phyloP scores from a whole-genome alignment of 106 monocot genomes.

The Gastrodia elata region DNA sequence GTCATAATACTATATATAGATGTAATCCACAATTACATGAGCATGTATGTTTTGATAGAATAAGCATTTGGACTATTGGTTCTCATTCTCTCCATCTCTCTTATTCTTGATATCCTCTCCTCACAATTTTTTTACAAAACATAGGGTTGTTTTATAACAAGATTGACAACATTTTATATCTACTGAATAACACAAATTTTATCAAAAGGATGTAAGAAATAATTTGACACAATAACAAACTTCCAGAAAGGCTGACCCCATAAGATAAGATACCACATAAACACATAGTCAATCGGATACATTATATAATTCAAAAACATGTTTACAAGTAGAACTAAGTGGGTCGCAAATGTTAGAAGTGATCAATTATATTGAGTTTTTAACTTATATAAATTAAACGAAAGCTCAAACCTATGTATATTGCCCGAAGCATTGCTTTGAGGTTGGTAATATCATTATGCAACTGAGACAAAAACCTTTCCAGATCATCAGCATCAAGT shows the following conservation, averaged over 20 bases:
- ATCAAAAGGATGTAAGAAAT: background rate
- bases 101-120: no score
- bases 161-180: background rate
- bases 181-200: background rate
- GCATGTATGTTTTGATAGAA: background rate
- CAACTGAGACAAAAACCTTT: slow-evolving; percentile 60
- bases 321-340: background rate
- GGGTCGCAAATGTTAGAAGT: background rate
- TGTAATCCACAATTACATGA: no score
- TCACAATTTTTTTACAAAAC: background rate
- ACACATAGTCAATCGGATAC: background rate
- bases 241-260: background rate
- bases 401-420: slow-evolving; percentile 65
- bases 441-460: slow-evolving; percentile 82
- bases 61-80: no score
- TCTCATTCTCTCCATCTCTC: no score
- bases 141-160: background rate
- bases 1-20: no score
- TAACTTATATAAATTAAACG: background rate
- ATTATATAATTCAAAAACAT: background rate
- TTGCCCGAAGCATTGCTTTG: slow-evolving; percentile 90
- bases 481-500: slow-evolving; percentile 75
- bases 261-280: background rate
- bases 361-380: background rate
- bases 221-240: background rate